phyloP scores from a whole-genome alignment of 768 basidiomycete species.

The Termitomyces sp. region DNA sequence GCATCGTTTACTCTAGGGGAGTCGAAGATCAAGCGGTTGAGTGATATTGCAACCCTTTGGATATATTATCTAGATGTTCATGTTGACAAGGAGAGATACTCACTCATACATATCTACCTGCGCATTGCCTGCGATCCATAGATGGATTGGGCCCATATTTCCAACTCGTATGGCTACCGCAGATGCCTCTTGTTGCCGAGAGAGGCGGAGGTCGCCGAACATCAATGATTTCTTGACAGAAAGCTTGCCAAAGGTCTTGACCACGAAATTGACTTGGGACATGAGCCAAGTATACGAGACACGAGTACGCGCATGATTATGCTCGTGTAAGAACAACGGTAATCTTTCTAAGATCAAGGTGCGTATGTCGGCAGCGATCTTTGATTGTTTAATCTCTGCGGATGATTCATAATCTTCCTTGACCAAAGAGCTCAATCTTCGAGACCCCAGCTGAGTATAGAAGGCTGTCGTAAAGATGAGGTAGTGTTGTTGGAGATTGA shows the following conservation, averaged over 20 bases:
- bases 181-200: constrained; percentile 62
- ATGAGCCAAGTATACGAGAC: constrained; percentile 66
- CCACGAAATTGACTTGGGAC: constrained; percentile 57
- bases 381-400: constrained; percentile 42
- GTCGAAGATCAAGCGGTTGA: constrained; percentile 77
- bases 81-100: constrained; percentile 24
- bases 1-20: constrained; percentile 81
- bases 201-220: constrained; percentile 41
- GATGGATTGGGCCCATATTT: constrained; percentile 49
- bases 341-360: constrained; percentile 73
- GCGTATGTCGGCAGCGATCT: constrained; percentile 45
- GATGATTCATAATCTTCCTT: constrained; percentile 69
- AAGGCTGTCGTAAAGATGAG: constrained; percentile 41
- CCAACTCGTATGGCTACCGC: constrained; percentile 56
- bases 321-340: constrained; percentile 89
- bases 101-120: constrained; percentile 91
- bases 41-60: constrained; percentile 72
- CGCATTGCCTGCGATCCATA: constrained; percentile 73
- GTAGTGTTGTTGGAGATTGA: not conserved
- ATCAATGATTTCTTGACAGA: constrained; percentile 55
- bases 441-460: constrained; percentile 72
- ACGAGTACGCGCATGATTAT: constrained; percentile 57
- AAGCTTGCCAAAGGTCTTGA: constrained; percentile 62
- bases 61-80: not conserved
- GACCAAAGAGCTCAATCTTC: constrained; percentile 63